Conservation (phyloP, 768 basidiomycete species). For the Cubamyces sp. region DNA sequence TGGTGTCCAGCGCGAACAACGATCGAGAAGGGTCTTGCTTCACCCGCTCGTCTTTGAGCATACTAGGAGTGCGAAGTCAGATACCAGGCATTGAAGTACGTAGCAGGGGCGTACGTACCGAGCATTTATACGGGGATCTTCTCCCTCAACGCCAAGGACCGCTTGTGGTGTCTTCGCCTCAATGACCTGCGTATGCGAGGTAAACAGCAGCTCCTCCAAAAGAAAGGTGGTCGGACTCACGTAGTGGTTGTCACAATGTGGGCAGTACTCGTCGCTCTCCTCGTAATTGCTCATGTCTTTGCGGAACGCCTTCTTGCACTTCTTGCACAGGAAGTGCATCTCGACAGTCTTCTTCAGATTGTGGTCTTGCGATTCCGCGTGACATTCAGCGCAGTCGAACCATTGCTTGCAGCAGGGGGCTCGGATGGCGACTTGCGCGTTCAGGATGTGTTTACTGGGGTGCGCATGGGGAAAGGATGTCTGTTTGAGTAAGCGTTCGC, state of each 20-base stretch:
- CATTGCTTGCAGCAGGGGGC: slow-evolving; percentile 98
- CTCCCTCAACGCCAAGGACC: slow-evolving; percentile 84
- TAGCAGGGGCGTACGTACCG: slow-evolving; percentile 54
- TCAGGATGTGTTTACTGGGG: slow-evolving; percentile 90
- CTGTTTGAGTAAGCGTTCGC: slow-evolving; percentile 15
- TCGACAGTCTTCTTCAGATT: slow-evolving; percentile 74
- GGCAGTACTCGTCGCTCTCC: slow-evolving; percentile 98
- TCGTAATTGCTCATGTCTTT: slow-evolving; percentile 94
- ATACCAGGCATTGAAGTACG: slow-evolving; percentile 4
- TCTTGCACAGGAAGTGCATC: slow-evolving; percentile 85
- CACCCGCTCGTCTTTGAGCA: slow-evolving; percentile 87
- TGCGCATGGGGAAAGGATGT: background rate
- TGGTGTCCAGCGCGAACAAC: slow-evolving; percentile 50
- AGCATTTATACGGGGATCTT: slow-evolving; percentile 86
- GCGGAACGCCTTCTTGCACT: slow-evolving; percentile 93
- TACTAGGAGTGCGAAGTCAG: slow-evolving; percentile 47
- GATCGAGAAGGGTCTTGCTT: slow-evolving; percentile 56
- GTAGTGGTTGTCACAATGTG: slow-evolving; percentile 98
- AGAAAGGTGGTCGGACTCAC: slow-evolving; percentile 49
- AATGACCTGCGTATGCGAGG: slow-evolving; percentile 71
- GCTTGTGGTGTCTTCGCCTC: slow-evolving; percentile 92
- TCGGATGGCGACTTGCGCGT: slow-evolving; percentile 94
- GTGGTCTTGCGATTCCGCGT: slow-evolving; percentile 83
- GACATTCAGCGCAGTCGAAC: slow-evolving; percentile 97
- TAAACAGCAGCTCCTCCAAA: background rate